phyloP scores from a whole-genome alignment of 2,329 filamentous ascomycete species.

The Pezicula radicicola region DNA sequence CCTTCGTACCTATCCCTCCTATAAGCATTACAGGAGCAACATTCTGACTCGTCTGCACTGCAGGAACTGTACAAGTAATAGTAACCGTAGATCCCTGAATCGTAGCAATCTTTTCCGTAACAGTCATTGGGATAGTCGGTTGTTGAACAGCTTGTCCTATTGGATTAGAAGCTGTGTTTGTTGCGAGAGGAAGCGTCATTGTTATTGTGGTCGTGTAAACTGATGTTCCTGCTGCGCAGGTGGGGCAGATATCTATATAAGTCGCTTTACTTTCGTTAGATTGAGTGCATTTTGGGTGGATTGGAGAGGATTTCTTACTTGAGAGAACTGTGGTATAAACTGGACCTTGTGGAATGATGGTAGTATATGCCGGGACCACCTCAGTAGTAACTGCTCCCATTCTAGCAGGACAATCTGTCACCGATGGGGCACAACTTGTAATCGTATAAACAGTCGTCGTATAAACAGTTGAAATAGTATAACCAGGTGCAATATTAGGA shows the following conservation, averaged over 20 bases:
- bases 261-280: background rate
- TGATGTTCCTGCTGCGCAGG: background rate
- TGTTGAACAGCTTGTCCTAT: background rate
- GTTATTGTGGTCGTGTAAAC: background rate
- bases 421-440: constrained; percentile 15
- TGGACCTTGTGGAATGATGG: background rate
- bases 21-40: too few species aligned
- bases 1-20: too few species aligned
- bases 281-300: background rate
- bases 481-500: background rate
- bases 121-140: background rate
- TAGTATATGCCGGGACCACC: constrained; percentile 23
- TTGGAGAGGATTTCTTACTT: background rate
- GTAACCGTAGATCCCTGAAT: background rate
- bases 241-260: background rate
- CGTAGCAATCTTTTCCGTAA: background rate
- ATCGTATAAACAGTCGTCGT: constrained; percentile 7
- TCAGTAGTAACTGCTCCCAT: constrained; percentile 16
- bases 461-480: constrained; percentile 7
- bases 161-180: background rate
- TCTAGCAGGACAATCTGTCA: constrained; percentile 17
- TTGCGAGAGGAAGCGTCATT: background rate
- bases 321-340: constrained; percentile 18
- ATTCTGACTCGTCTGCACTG: background rate
- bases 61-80: background rate